Base-by-base conservation (phyloP, 1,139 yeast genomes). In the Scheffersomyces titani region DNA sequence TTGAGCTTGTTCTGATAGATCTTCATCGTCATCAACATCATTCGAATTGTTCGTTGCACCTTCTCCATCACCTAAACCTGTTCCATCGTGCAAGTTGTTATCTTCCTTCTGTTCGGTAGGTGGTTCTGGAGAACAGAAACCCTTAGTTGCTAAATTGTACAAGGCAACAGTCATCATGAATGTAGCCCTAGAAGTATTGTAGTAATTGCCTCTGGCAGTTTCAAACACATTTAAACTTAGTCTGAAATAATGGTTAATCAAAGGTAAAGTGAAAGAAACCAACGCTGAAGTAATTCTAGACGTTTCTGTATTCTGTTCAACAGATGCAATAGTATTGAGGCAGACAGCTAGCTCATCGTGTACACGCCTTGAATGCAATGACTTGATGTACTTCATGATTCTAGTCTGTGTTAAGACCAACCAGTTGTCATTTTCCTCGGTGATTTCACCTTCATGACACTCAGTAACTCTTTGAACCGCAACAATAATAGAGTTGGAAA, bases 61-160 rank as follows among this genome's bases (percentile, higher is more conserved):
- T 59, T 89, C 92, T 21, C 98, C 99, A 70, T 94, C 98, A 52
- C 99, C 99, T 48, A 94, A 78, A 11, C 99, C 99, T n/a, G 97
- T 91, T 54, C 99, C 99, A 54, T 88, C 91, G 46, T 88, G 88
- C 68, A 88, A 65, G 65, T 89, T 86, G 57, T 83, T 82, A 59
- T 78, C 81, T 19, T 87, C 85, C 59, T 86, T 82, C 55, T 86
- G 84, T 54, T 90, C 94, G 24, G 82, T 77, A 16, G 93, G 90
- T 20, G 90, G 87, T 66, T 89, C 89, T 30, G 99, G 99, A 3
- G 96, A 85, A 69, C 99, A 96, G 82, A 93, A 93, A 0, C 99
- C 99, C 57, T 89, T 84, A n/a, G 85, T 84, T 0, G 97, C 86
- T 49, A 96, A 74, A 7, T 81, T 81, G 59, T 81, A 76, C 49